A percentile compares a stretch with the other conserved stretches of the same genome.
Evolutionary conservation across 2,329 filamentous ascomycete species (phyloP).

Genomic region (Phaeophleospora eucalypticola): DNA sequence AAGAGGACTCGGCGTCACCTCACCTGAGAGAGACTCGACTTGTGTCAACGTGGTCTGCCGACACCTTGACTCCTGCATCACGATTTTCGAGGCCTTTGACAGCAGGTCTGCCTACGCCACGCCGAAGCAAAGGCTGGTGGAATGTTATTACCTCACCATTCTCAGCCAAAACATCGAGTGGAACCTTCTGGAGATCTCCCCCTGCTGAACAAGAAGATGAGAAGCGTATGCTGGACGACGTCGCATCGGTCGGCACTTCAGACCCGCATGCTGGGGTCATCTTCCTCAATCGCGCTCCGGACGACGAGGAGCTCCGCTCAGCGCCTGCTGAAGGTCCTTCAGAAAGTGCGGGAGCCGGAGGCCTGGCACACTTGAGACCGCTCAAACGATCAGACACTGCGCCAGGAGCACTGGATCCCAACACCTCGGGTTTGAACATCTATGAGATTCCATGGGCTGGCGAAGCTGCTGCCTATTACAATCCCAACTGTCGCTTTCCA

Average conservation of each 20-base stretch:
- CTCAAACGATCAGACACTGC: slow-evolving; percentile 28
- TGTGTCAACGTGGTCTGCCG: not conserved
- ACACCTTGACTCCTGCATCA: not conserved
- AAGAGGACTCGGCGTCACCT: slow-evolving; percentile 42
- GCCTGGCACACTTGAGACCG: not conserved
- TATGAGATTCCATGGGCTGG: slow-evolving; percentile 32
- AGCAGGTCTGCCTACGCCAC: slow-evolving; percentile 45
- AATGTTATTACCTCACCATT: slow-evolving; percentile 72
- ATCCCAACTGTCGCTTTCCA: slow-evolving; percentile 21
- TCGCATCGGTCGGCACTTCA: slow-evolving; percentile 22
- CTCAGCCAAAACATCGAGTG: slow-evolving; percentile 24
- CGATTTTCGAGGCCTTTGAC: not conserved
- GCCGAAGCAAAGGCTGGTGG: slow-evolving; percentile 69
- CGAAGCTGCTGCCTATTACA: slow-evolving; percentile 32
- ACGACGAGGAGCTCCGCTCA: slow-evolving; percentile 23
- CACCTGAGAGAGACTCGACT: not conserved
- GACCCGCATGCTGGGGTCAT: slow-evolving; percentile 19
- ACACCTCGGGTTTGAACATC: slow-evolving; percentile 25
- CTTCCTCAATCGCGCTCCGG: slow-evolving; percentile 19
- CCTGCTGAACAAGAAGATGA: slow-evolving; percentile 14
- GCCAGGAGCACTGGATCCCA: slow-evolving; percentile 23
- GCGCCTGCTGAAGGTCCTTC: slow-evolving; percentile 16
- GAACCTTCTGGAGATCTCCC: slow-evolving; percentile 28
- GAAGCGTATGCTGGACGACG: slow-evolving; percentile 20
- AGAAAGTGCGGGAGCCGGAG: not conserved